A percentile compares a stretch with the other conserved stretches of the same genome.
Evolutionary conservation across 2,329 filamentous ascomycete genomes (phyloP).

Genomic region (Fusarium haematococcum): DNA sequence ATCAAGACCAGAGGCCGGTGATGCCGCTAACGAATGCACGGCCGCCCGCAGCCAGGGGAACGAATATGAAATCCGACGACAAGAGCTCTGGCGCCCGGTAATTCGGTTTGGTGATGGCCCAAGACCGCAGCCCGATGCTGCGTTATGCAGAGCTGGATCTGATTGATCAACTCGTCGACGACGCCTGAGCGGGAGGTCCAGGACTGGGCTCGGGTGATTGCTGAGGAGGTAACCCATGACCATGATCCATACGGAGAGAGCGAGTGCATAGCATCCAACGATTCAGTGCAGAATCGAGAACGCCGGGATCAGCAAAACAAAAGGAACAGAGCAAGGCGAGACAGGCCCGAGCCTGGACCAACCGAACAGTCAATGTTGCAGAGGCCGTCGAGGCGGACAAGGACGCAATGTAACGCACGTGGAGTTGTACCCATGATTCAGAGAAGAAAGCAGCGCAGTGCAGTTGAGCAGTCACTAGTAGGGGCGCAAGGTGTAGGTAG

Average conservation of each 20-base stretch:
- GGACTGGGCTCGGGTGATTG: not conserved
- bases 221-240: slow-evolving; percentile 15
- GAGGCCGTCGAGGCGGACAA: slow-evolving; percentile 13
- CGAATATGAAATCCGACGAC: slow-evolving; percentile 25
- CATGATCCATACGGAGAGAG: not conserved
- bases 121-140: slow-evolving; percentile 3
- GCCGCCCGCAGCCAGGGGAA: slow-evolving; percentile 18
- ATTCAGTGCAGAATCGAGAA: slow-evolving; percentile 17
- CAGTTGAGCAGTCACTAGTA: slow-evolving; percentile 15
- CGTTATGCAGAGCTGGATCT: not conserved
- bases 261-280: slow-evolving; percentile 20
- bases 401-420: slow-evolving; percentile 27
- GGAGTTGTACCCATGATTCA: slow-evolving; percentile 16
- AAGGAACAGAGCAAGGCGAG: slow-evolving; percentile 13
- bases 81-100: not conserved
- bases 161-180: not conserved
- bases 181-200: not conserved
- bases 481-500: not conserved
- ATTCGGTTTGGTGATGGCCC: slow-evolving; percentile 2
- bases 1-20: slow-evolving; percentile 24
- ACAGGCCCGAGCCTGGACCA: slow-evolving; percentile 35
- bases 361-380: slow-evolving; percentile 5
- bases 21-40: slow-evolving; percentile 40
- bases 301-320: slow-evolving; percentile 11
- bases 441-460: not conserved